Conservation (phyloP, 441 rosid genomes). For the Jatropha podagrica region DNA sequence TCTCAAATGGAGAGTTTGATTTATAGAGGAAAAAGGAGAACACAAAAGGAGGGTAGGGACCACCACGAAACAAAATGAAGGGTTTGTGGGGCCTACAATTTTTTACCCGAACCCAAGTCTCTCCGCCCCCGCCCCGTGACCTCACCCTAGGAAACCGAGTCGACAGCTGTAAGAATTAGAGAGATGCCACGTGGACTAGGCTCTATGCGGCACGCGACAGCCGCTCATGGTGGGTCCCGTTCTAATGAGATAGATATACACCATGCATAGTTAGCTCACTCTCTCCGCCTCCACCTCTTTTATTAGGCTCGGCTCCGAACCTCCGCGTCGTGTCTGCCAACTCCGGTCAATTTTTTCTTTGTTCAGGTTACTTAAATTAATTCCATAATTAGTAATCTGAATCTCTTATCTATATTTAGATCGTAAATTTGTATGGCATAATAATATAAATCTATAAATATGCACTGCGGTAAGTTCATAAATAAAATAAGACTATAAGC, state of each 20-base stretch:
- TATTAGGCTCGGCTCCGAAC: conserved; percentile 17
- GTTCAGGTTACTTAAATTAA: background rate
- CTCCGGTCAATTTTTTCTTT: background rate
- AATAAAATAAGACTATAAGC: too few relatives aligned
- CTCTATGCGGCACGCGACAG: conserved; percentile 64
- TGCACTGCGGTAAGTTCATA: too few relatives aligned
- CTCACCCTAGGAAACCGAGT: background rate
- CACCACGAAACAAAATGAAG: background rate
- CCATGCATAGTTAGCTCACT: background rate
- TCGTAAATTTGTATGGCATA: too few relatives aligned
- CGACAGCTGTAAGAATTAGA: conserved; percentile 30
- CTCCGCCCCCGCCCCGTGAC: background rate
- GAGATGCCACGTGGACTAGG: conserved; percentile 41
- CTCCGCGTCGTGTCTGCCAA: background rate
- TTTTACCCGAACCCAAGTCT: background rate
- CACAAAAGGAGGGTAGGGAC: background rate
- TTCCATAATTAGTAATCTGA: too few relatives aligned
- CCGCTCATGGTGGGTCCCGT: conserved; percentile 52
- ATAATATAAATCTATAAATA: too few relatives aligned
- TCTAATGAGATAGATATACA: background rate
- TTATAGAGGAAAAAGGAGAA: background rate
- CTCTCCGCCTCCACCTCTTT: background rate
- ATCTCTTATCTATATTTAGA: too few relatives aligned
- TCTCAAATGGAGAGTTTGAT: background rate
- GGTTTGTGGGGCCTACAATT: conserved; percentile 9